phyloP scores from a whole-genome alignment of 2,329 filamentous ascomycete species.

The Tolypocladium ovalisporum region DNA sequence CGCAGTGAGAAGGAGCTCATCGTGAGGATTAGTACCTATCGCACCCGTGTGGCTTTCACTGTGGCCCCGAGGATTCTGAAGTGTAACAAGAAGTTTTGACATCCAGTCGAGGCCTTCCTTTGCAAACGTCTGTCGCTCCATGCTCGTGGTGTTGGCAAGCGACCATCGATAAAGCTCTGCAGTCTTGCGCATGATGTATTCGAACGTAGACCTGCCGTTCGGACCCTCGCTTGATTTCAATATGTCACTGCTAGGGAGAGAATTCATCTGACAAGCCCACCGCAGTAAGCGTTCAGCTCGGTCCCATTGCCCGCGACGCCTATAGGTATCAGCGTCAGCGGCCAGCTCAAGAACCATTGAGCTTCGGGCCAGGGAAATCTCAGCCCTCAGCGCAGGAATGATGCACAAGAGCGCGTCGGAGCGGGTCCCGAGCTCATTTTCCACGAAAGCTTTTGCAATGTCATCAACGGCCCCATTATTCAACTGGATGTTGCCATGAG shows the following conservation, averaged over 20 bases:
- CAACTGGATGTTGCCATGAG: constrained; percentile 2
- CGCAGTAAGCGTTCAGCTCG: background rate
- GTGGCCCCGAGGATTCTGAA: background rate
- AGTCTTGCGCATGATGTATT: background rate
- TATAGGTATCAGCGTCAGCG: background rate
- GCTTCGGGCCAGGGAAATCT: background rate
- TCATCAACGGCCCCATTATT: constrained; percentile 1
- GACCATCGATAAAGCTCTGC: constrained; percentile 5
- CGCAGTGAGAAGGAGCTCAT: background rate
- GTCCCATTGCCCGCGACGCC: background rate
- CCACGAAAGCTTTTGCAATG: constrained; percentile 6
- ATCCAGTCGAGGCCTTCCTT: constrained; percentile 2
- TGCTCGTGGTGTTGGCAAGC: background rate
- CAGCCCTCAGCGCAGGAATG: constrained; percentile 1
- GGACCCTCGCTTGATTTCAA: background rate
- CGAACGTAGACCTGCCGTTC: background rate
- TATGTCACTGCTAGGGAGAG: background rate
- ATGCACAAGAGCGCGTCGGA: constrained; percentile 5
- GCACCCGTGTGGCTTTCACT: background rate
- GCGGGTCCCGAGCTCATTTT: constrained; percentile 4
- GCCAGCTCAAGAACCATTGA: background rate
- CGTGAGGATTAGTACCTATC: no score
- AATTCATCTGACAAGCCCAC: constrained; percentile 1
- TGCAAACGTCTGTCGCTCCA: background rate
- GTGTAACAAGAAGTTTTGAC: background rate